Evolutionary conservation across 805 yeast genomes (phyloP), one percentile per base, ranked within the genome.

Genomic region (Yarrowia yakushimensis): DNA sequence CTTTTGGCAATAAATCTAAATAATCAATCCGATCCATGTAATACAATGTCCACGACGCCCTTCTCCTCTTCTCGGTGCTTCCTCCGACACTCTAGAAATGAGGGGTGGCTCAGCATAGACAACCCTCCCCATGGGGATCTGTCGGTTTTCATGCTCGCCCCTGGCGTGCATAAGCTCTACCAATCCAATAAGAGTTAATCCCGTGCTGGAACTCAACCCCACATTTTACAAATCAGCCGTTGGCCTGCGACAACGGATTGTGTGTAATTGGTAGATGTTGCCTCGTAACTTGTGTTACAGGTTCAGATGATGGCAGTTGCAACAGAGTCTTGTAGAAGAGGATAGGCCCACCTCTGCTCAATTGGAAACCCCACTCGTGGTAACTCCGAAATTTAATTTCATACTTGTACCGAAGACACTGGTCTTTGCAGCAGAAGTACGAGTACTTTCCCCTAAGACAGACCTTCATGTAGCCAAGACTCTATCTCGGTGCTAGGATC

Each of bases 141-240:
- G 43, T 33, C 43, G 25, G 43, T 52, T 52, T 52, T 52, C 59
- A 52, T 52, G 59, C 59, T 52, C 59, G n/a, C 55, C 31, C 39
- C 55, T 48, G 37, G 39, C 55, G 39, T 31, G 55, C 55, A 48
- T 48, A 31, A 48, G 55, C 55, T 48, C 55, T 20, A 23, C 59
- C 59, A 52, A 36, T 25, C 59, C 59, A 52, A 52, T 50, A 50
- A 23, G 57, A 42, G 33, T 52, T 36, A 52, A 36, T 43, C 59
- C 59, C 59, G 55, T 31, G 39, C 39, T 48, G 39, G 59, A 52
- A 52, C 59, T 52, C 59, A 52, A 52, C 59, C 59, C 59, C 59
- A 36, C 59, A 52, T 52, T 52, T 36, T n/a, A 36, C 33, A 52
- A 46, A 52, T 36, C 59, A 48, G 55, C 55, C 55, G 55, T 52